A percentile compares a stretch with the other conserved stretches of the same genome.
Evolutionary conservation across 305 asterid species (phyloP).

Genomic region (Rubia peregrina): DNA sequence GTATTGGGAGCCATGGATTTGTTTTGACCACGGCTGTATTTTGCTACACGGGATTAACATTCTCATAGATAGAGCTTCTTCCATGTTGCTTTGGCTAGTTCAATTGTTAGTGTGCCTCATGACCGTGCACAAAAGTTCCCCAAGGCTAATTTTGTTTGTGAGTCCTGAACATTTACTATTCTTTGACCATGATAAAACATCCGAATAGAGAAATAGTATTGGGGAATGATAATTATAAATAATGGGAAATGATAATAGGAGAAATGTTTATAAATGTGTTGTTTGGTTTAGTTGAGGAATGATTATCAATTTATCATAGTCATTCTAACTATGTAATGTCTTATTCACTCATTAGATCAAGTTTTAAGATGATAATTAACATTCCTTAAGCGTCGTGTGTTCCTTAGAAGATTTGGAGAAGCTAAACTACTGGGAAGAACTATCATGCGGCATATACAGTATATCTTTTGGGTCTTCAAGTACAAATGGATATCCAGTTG

Average conservation of each 20-base stretch:
- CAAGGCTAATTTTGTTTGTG: background rate
- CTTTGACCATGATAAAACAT: background rate
- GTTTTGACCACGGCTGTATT: background rate
- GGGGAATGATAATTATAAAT: background rate
- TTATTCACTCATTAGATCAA: no score
- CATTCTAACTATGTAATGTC: background rate
- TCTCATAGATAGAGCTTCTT: background rate
- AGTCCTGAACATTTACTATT: background rate
- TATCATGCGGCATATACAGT: slow-evolving; percentile 84
- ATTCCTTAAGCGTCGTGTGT: background rate
- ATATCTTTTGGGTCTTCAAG: slow-evolving; percentile 35
- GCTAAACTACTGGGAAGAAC: slow-evolving; percentile 79
- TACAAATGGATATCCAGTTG: slow-evolving; percentile 28
- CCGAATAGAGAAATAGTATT: background rate
- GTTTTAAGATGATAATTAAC: background rate
- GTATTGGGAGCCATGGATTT: background rate
- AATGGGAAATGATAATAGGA: background rate
- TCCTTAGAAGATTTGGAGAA: slow-evolving; percentile 28
- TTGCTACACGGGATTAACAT: background rate
- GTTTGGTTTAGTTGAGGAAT: background rate
- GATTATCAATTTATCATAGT: no score
- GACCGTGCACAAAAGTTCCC: background rate
- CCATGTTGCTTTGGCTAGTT: background rate
- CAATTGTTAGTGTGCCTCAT: background rate
- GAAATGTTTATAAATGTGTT: background rate